phyloP scores from a whole-genome alignment of 2,329 filamentous ascomycete species.

The Paracorniculantispora psalliotae region DNA sequence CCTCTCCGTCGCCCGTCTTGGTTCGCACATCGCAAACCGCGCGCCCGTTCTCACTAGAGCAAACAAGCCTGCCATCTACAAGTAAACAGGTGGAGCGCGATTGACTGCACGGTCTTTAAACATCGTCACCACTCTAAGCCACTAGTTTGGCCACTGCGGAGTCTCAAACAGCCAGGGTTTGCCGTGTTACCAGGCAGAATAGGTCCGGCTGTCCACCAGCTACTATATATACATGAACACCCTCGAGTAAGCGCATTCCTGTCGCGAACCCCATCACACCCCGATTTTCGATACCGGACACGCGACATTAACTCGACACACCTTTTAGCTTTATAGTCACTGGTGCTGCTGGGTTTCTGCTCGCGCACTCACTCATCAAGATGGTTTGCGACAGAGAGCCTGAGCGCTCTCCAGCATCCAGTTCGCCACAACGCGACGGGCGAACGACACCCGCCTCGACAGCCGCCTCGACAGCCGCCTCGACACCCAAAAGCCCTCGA shows the following conservation, averaged over 20 bases:
- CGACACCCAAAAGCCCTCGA: neutral
- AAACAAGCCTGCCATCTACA: neutral
- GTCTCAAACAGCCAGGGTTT: neutral
- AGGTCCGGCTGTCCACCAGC: neutral
- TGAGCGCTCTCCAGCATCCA: neutral
- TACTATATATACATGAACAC: slow-evolving; percentile 4
- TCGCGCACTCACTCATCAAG: slow-evolving; percentile 4
- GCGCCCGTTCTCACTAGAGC: neutral
- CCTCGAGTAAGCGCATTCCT: slow-evolving; percentile 6
- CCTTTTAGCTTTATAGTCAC: neutral
- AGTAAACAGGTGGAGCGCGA: neutral
- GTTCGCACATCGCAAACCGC: neutral
- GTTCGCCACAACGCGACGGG: neutral
- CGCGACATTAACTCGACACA: neutral
- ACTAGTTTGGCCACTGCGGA: slow-evolving; percentile 5
- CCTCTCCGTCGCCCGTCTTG: neutral
- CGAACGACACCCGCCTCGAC: neutral
- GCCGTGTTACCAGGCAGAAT: neutral
- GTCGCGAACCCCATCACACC: neutral
- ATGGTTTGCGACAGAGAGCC: slow-evolving; percentile 6
- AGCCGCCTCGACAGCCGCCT: neutral
- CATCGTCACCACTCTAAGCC: neutral
- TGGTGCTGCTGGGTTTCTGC: slow-evolving; percentile 3
- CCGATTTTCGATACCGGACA: neutral
- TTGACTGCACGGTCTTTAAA: neutral